Percentiles rank a stretch among this genome's conserved stretches.
phyloP scores from a whole-genome alignment of 768 basidiomycete species.

The Sarcodon aspratus region DNA sequence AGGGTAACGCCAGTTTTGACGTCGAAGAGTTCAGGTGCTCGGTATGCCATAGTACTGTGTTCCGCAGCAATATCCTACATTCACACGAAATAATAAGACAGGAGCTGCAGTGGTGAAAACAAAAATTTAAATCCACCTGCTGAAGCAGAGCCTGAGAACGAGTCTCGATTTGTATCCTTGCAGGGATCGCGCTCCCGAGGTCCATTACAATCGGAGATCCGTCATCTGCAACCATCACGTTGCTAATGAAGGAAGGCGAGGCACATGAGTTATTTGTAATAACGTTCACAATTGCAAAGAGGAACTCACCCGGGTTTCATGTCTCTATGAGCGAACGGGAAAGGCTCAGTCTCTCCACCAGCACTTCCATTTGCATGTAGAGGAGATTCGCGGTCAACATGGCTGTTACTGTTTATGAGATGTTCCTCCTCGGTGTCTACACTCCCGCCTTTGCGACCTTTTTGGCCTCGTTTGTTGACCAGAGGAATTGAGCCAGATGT shows the following conservation, averaged over 20 bases:
- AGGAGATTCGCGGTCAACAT: not conserved
- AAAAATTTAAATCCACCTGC: constrained; percentile 39
- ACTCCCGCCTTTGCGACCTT: not conserved
- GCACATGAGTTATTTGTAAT: not conserved
- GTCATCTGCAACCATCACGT: constrained; percentile 95
- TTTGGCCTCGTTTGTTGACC: not conserved
- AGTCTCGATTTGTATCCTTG: constrained; percentile 70
- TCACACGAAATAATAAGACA: not conserved
- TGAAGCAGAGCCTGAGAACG: constrained; percentile 82
- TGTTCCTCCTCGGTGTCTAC: not conserved
- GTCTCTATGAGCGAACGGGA: constrained; percentile 95
- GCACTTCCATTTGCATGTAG: not conserved
- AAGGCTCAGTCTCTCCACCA: constrained; percentile 35
- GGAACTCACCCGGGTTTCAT: constrained; percentile 82
- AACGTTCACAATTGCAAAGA: not conserved
- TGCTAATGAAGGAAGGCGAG: constrained; percentile 39
- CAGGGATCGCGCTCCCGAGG: constrained; percentile 86
- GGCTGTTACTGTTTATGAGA: not conserved
- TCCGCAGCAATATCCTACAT: constrained; percentile 86
- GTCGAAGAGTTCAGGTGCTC: constrained; percentile 95
- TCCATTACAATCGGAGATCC: constrained; percentile 95
- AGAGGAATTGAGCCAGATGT: constrained; percentile 6
- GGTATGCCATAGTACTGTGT: constrained; percentile 97
- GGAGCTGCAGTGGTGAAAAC: too few relatives aligned
- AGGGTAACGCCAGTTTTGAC: constrained; percentile 82